Percentiles rank a stretch among this genome's conserved stretches.
These are phyloP conservation scores for Bretschneidera sinensis DNA, from an alignment of 345 rosid genomes.

Conservation along the genomic window DNA sequence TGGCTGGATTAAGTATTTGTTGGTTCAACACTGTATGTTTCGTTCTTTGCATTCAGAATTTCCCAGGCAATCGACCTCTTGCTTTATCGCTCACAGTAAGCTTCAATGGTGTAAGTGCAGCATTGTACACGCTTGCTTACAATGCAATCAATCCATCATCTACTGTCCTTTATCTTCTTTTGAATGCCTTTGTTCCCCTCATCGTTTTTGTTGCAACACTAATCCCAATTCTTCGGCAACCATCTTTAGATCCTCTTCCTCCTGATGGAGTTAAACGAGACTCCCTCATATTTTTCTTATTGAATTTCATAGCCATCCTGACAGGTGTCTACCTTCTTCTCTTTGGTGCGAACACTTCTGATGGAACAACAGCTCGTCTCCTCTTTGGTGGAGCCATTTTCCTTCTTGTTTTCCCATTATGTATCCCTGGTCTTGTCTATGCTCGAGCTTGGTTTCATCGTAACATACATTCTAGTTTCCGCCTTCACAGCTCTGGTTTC, in stretches of 20 bases:
- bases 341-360: constrained; percentile 39
- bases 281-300: constrained; percentile 59
- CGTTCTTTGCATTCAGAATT: constrained; percentile 81
- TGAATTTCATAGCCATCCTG: constrained; percentile 63
- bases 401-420: constrained; percentile 64
- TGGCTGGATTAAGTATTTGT: constrained; percentile 87
- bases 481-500: constrained; percentile 53
- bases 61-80: constrained; percentile 68
- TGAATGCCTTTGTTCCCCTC: constrained; percentile 75
- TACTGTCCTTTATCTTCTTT: constrained; percentile 55
- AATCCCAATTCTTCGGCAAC: constrained; percentile 82
- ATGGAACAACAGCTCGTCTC: constrained; percentile 33
- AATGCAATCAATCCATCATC: constrained; percentile 61
- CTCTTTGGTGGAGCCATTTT: constrained; percentile 72
- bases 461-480: constrained; percentile 57
- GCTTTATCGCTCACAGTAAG: constrained; percentile 87
- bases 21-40: constrained; percentile 99
- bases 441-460: constrained; percentile 74
- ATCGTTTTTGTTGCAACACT: constrained; percentile 51
- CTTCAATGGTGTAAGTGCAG: constrained; percentile 95
- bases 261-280: constrained; percentile 67
- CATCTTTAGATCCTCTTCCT: constrained; percentile 66
- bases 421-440: constrained; percentile 70
- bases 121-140: constrained; percentile 71
- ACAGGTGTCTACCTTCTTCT: constrained; percentile 81